A percentile compares a stretch with the other conserved stretches of the same genome.
Evolutionary conservation across 2,329 filamentous ascomycete genomes (phyloP).

Genomic region (Akanthomyces muscarius): DNA sequence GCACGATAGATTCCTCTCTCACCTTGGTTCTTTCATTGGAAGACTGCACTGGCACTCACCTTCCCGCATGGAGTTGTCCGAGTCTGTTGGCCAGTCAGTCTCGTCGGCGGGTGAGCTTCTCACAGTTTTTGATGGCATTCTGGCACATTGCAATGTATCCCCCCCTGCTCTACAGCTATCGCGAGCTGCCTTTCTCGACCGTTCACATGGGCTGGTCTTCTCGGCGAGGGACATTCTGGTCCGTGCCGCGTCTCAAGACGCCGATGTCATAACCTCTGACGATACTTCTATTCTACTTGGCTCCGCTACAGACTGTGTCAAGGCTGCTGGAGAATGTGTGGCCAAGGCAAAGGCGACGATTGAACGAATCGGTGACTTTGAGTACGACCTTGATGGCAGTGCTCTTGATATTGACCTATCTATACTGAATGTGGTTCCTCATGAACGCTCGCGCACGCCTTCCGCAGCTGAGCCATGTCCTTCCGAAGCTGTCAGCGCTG

Average conservation of each 20-base stretch:
- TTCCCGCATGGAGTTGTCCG: conserved; percentile 75
- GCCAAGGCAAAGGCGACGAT: conserved; percentile 81
- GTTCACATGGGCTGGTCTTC: conserved; percentile 74
- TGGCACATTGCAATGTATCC: conserved; percentile 67
- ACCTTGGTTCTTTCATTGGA: conserved; percentile 90
- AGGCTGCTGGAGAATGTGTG: conserved; percentile 86
- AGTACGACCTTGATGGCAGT: conserved; percentile 66
- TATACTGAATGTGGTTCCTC: conserved; percentile 42
- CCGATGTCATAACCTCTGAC: conserved; percentile 75
- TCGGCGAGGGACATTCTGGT: conserved; percentile 76
- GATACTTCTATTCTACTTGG: conserved; percentile 71
- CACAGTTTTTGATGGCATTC: conserved; percentile 75
- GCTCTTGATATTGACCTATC: conserved; percentile 54
- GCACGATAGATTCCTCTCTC: conserved; percentile 85
- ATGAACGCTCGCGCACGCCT: conserved; percentile 31
- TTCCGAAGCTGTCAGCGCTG: conserved; percentile 36
- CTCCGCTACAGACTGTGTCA: conserved; percentile 82
- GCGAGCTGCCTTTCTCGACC: conserved; percentile 72
- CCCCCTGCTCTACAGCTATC: conserved; percentile 64
- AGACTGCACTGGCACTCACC: conserved; percentile 87
- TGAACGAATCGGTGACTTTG: conserved; percentile 86
- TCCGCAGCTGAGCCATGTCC: conserved; percentile 28
- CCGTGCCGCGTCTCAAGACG: conserved; percentile 63
- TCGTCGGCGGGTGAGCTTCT: conserved; percentile 76
- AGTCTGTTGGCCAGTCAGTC: conserved; percentile 79